Base-by-base conservation (phyloP, 495 filamentous ascomycete genomes). In the Coniosporium apollinis region DNA sequence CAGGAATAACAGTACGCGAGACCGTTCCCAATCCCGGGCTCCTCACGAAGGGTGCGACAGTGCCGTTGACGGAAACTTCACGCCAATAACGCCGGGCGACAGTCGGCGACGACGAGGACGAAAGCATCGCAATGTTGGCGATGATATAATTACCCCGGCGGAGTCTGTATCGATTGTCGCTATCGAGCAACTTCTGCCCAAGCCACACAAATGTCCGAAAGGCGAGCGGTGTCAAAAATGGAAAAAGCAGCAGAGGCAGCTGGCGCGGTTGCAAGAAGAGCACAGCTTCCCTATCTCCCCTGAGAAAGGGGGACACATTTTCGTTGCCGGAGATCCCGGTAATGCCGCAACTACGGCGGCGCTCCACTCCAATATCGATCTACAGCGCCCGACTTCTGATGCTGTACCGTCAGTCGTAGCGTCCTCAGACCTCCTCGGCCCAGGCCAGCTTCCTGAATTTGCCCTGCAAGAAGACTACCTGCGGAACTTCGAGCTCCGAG, bases 131-230 rank as follows among this genome's bases (percentile, higher is more conserved):
- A 58, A 61, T 47, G 20, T 19, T 2, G 41, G 37, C 8, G 72
- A 76, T 33, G 76, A 81, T 33, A 56, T 75, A 22, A 70, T 86
- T 48, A 69, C 66, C 0, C 83, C 82, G 0, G 62, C 68, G 8
- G 84, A 92, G 42, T 84, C 82, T 4, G 79, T 87, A 2, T 91
- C 85, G 0, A 92, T 94, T 38, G 83, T 94, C 21, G 85, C 69
- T 0, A 94, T 94, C 41, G 85, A 94, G 57, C 82, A 94, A 50
- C 47, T 86, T 11, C 60, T 92, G 14, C 85, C 85, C 2, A 85
- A 79, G 54, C 67, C 71, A 0, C 89, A 97, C 55, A 70, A 64
- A 24, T 97, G 89, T 57, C 75, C 73, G 24, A 94, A 94, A 54
- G 89, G 87, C 24, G 85, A 92, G 44, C 74, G 77, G 33, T 97